Evolutionary conservation across 2,329 filamentous ascomycete species (phyloP).

Genomic region (Epichloe baconii): DNA sequence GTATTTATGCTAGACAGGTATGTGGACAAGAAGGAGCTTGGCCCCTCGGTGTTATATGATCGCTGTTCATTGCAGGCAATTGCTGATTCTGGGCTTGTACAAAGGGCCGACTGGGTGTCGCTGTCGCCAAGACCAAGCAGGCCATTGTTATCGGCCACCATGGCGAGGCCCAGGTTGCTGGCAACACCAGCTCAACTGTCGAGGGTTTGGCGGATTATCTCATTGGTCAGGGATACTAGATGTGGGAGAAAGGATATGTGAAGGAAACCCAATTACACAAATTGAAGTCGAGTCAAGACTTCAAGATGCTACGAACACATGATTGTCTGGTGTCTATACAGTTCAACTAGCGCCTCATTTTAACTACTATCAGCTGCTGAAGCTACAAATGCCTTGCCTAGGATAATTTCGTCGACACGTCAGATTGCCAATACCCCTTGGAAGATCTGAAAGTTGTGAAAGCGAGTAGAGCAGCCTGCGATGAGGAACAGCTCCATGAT

Average conservation of each 20-base stretch:
- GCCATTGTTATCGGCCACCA: conserved; percentile 85
- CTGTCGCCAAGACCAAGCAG: conserved; percentile 76
- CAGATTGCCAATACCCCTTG: too few relatives aligned
- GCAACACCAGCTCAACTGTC: conserved; percentile 65
- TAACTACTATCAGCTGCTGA: background rate
- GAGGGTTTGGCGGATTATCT: conserved; percentile 83
- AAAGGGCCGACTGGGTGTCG: conserved; percentile 64
- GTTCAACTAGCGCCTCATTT: conserved; percentile 5
- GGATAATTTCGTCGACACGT: background rate
- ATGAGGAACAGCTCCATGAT: too few relatives aligned
- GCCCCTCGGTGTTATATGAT: background rate
- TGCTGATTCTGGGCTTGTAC: background rate
- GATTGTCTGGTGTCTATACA: conserved; percentile 4
- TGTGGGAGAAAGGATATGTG: conserved; percentile 1
- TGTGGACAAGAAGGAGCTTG: conserved; percentile 9
- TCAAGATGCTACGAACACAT: conserved; percentile 4
- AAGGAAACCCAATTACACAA: conserved; percentile 2
- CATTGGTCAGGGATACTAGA: conserved; percentile 59
- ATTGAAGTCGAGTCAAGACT: background rate
- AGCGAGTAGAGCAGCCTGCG: too few relatives aligned
- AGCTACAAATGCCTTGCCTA: background rate
- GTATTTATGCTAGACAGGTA: conserved; percentile 80
- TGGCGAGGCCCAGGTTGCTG: conserved; percentile 57
- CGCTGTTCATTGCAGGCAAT: background rate
- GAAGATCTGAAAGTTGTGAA: too few relatives aligned